Evolutionary conservation across 257 asterid genomes (phyloP).

Genomic region (Rauvolfia tetraphylla): DNA sequence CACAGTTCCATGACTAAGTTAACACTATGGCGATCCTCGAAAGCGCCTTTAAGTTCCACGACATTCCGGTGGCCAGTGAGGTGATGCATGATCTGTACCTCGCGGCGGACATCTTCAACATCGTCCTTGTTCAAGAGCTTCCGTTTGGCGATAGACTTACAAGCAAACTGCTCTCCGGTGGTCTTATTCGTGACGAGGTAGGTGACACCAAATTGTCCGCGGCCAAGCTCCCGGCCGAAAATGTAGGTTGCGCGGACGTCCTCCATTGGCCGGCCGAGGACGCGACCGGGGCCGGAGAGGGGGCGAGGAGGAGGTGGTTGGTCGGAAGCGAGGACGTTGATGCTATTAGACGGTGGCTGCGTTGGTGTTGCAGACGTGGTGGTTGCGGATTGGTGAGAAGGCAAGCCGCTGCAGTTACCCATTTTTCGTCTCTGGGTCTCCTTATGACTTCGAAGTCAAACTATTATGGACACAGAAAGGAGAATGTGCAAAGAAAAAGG

Average conservation of each 20-base stretch:
- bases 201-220: constrained; percentile 92
- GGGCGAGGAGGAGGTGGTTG: constrained; percentile 64
- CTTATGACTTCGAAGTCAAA: constrained; percentile 38
- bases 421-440: constrained; percentile 17
- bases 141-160: constrained; percentile 86
- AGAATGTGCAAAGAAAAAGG: not conserved
- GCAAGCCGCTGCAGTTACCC: constrained; percentile 62
- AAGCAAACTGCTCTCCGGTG: constrained; percentile 57
- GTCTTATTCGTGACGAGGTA: constrained; percentile 59
- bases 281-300: constrained; percentile 58
- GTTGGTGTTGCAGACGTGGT: constrained; percentile 22
- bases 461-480: not conserved
- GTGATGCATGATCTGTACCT: constrained; percentile 95
- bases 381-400: constrained; percentile 24
- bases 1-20: constrained; percentile 82
- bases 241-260: constrained; percentile 58
- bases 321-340: constrained; percentile 53
- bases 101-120: constrained; percentile 76
- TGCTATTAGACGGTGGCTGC: constrained; percentile 25
- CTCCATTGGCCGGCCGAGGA: constrained; percentile 75
- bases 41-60: constrained; percentile 75
- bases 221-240: constrained; percentile 82
- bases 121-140: constrained; percentile 66
- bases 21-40: constrained; percentile 71
- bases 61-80: constrained; percentile 79